Base-by-base conservation (phyloP, 345 rosid genomes). In the Ricinus communis region DNA sequence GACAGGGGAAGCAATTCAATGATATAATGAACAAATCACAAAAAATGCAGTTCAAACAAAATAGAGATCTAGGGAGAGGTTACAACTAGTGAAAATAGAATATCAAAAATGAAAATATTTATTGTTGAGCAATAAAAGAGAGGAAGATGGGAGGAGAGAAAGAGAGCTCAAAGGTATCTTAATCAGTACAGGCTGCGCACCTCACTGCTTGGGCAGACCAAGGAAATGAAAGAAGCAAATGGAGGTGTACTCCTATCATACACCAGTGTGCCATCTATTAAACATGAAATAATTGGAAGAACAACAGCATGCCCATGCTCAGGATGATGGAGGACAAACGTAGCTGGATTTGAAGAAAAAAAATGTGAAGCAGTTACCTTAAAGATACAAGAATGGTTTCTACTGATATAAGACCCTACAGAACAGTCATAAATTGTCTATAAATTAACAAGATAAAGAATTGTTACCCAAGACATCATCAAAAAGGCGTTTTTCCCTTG, bases 281-380 rank as follows among this genome's bases (percentile, higher is more conserved):
- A 85, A 67, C 90, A 88, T 75, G 98, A 90, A 76, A 94, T 94
- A 46, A 94, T 90, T 14, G 97, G 98, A 87, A 88, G 97, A 82
- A 88, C 83, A 53, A 94, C 98, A 12, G 97, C 95, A 71, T 87
- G 97, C 54, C 98, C 98, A 67, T 91, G 96, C 83, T 94, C 98
- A 24, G 98, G 98, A 77, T 94, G 98, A 77, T 94, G 91, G 66
- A 94, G 93, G 72, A 94, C 98, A 86, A 94, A 94, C 24, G 70
- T 94, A n/a, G 98, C 98, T 94, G 93, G 69, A 71, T 76, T 62
- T 65, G 25, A 66, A 27, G 72, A 21, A 69, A 76, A 69, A n/a
- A 43, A 4, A 31, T 55, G 70, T 6, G 71, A 79, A 68, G 27
- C 27, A 62, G 41, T 75, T 28, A 68, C 15, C 21, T 5, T 16